Conservation (phyloP, 805 yeast species). For the Dipodascopsis uninucleata region DNA sequence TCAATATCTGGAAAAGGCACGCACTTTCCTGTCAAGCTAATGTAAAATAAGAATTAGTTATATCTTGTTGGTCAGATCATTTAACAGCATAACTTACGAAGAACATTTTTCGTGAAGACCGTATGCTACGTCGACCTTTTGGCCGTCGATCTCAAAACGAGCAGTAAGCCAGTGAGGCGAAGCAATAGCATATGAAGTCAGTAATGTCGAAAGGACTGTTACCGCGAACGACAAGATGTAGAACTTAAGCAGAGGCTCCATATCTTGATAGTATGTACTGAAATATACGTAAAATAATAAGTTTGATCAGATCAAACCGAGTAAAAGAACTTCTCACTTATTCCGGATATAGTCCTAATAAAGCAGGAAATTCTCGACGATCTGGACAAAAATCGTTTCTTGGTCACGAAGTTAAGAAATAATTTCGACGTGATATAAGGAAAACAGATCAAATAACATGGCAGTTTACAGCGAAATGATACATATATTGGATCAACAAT, state of each 20-base stretch:
- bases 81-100: conserved; percentile 7
- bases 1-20: conserved; percentile 16
- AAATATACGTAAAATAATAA: too few species aligned
- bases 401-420: too few species aligned
- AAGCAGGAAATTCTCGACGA: too few species aligned
- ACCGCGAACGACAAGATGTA: conserved; percentile 13
- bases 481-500: too few species aligned
- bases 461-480: too few species aligned
- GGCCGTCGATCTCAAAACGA: conserved; percentile 12
- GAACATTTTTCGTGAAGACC: conserved; percentile 23
- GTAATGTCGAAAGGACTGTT: conserved; percentile 7
- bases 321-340: too few species aligned
- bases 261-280: too few species aligned
- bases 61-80: not conserved
- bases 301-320: too few species aligned
- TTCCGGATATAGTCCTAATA: too few species aligned
- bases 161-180: conserved; percentile 22
- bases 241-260: conserved; percentile 15
- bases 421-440: too few species aligned
- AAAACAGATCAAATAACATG: too few species aligned
- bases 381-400: too few species aligned
- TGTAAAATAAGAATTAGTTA: not conserved
- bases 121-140: conserved; percentile 12
- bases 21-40: conserved; percentile 14
- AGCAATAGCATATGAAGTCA: conserved; percentile 17